Evolutionary conservation across 257 asterid genomes (phyloP), one percentile per base, ranked within the genome.

Genomic region (Solanum chmielewskii): DNA sequence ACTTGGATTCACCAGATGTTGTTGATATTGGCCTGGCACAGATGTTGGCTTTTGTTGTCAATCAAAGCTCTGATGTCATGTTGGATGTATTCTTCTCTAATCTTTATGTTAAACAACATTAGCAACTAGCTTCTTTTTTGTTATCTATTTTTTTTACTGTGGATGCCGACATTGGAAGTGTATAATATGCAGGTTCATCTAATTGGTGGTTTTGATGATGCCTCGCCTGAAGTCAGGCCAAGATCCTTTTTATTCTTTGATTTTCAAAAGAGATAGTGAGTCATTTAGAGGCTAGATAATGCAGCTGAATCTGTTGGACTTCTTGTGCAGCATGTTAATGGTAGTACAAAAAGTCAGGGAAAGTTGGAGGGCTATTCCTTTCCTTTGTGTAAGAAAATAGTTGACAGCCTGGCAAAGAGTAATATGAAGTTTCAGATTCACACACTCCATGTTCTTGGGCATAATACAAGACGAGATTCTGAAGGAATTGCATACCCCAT

Each of bases 161-260:
- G 85, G 86, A 33, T 45, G 86, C 20, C 91, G 86, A 91, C 83
- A 47, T 85, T 75, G 60, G 62, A 82, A 74, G 31, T 71, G 86
- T 73, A 82, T 89, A 29, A 83, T 86, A 49, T 93, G 92, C 96
- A 97, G 99, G 99, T 96, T 90, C 98, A 97, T 94, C 89, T 95
- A 85, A 76, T 95, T 25, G 99, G 99, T 76, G 98, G 95, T 25
- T 96, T 93, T 88, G 95, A 94, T 88, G 99, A 97, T 85, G 87
- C 92, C 90, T 86, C 93, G 13, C 90, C 91, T 89, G 87, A 94
- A 86, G 99, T 96, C 87, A 89, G 95, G 90, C 89, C 86, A 49
- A 47, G 80, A 86, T 68, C 80, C 87, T 86, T 49, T 86, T 88
- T 88, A 87, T 37, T 77, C 42, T 90, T 87, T 88, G 78, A 73